Percentiles rank a stretch among this genome's conserved stretches.
These are phyloP conservation scores for Sisymbrium irio DNA, from an alignment of 345 rosid species.

Conservation along the genomic window DNA sequence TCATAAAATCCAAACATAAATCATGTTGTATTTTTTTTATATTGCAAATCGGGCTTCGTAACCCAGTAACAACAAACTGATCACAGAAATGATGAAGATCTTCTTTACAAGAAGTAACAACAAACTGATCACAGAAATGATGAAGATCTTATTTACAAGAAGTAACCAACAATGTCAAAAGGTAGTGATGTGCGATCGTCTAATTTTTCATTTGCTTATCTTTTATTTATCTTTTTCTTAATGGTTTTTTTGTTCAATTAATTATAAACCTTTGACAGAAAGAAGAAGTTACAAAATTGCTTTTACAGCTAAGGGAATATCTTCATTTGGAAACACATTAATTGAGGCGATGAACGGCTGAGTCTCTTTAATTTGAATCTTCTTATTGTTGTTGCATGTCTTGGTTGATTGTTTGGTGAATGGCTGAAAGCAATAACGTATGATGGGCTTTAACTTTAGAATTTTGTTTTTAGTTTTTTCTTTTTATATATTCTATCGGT, in stretches of 20 bases:
- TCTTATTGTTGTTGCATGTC: not conserved
- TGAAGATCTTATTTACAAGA: not conserved
- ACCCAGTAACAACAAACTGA: not conserved
- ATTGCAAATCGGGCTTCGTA: not conserved
- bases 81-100: not conserved
- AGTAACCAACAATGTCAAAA: not conserved
- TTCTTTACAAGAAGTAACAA: not conserved
- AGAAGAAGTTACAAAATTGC: not conserved
- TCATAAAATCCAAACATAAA: not conserved
- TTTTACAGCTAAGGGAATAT: not conserved
- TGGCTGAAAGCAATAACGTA: not conserved
- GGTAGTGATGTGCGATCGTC: slow-evolving; percentile 1
- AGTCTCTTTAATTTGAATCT: not conserved
- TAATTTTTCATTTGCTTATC: not conserved
- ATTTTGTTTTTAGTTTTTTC: too few species aligned
- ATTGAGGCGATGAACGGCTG: not conserved
- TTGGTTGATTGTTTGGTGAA: not conserved
- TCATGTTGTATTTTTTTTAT: not conserved
- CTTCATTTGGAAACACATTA: not conserved
- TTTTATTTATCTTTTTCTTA: not conserved
- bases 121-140: not conserved
- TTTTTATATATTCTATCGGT: too few species aligned
- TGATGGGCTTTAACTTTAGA: too few species aligned
- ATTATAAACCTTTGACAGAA: not conserved
- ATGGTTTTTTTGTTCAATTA: not conserved